Base-by-base conservation (phyloP, 768 basidiomycete genomes). In the Tylopilus intermedius region DNA sequence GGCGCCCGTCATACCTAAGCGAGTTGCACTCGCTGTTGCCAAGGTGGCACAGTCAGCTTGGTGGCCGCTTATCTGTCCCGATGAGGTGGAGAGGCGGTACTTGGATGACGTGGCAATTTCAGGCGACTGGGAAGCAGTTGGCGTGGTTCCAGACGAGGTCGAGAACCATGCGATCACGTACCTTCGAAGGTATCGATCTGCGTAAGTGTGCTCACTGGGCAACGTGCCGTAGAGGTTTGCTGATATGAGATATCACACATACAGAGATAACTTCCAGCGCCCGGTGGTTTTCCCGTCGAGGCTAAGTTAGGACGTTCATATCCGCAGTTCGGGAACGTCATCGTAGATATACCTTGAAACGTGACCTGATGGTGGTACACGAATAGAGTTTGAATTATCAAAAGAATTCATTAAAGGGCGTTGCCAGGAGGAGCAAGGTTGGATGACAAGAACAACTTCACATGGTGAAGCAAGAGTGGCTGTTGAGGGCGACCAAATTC, bases 31-130 rank as follows among this genome's bases (percentile, higher is more conserved):
- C 30, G 62, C 77, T 8, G 68, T 90, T 37, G 78, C 93, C 4
- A 82, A 75, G 59, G 68, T 77, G 45, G 76, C 79, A n/a, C 88
- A 82, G 65, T 69, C 60, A 54, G 77, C 71, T 0, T 99, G 93
- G 94, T 98, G 94, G 94, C 94, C 94, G 11, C 79, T 88, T 35
- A 76, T 96, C 46, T 83, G 80, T 66, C 90, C 93, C 1, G 95
- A 99, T 67, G 94, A 96, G 69, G 86, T 99, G 21, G 79, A 81
- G 62, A 78, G 96, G 63, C 81, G 91, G 54, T 96, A 82, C 68
- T 81, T 97, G 59, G 79, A 93, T 71, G 94, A 98, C 69, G 74
- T 75, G 35, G 79, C 83, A 51, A 79, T 75, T 53, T 77, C 74
- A 18, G 90, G 90, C 22, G 86, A 86, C 66, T 97, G 93, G 93